Evolutionary conservation across 805 yeast genomes (phyloP), one percentile per base, ranked within the genome.

Genomic region (Candida loeiensis): DNA sequence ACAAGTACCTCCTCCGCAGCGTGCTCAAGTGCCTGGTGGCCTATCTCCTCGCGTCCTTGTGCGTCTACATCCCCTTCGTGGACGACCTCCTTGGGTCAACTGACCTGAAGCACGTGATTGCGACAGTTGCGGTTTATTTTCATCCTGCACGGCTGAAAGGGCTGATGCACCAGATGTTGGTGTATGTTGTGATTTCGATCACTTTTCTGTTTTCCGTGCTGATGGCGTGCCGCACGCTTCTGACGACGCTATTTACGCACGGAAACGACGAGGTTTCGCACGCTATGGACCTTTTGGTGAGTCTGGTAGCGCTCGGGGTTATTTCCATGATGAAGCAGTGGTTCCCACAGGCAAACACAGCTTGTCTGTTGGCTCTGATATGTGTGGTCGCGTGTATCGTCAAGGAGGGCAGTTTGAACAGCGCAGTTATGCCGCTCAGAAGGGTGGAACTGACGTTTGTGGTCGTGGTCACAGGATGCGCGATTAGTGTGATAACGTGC

Each of bases 81-180:
- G 70, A 80, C 8, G 50, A 58, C 13, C 44, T 78, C 2, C 55
- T 85, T 31, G 95, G 95, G 0, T 56, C 62, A 25, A 71, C 85
- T 18, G 90, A 84, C 59, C 78, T 84, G 8, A 86, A 86, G 56
- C 95, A 86, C 64, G 74, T 85, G 47, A 80, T 83, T 2, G 88
- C 95, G 27, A 87, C 95, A 0, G 82, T 82, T 7, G 83, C 86
- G 1, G 93, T 86, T 2, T 87, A 87, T 58, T 86, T 87, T 66
- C 93, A 86, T 54, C 88, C 95, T 0, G 75, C 90, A 1, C 60
- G 95, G 36, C 74, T 93, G 0, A 75, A 77, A 41, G 95, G 95
- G 0, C 77, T 86, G 14, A 86, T 86, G 91, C 74, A 79, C 44
- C 88, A 86, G 54, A 80, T 89, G 9, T 57, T 83, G 13, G 54